These are phyloP conservation scores for Diaporthe sp. DNA, from an alignment of 2,329 filamentous ascomycete genomes.

Conservation along the genomic window DNA sequence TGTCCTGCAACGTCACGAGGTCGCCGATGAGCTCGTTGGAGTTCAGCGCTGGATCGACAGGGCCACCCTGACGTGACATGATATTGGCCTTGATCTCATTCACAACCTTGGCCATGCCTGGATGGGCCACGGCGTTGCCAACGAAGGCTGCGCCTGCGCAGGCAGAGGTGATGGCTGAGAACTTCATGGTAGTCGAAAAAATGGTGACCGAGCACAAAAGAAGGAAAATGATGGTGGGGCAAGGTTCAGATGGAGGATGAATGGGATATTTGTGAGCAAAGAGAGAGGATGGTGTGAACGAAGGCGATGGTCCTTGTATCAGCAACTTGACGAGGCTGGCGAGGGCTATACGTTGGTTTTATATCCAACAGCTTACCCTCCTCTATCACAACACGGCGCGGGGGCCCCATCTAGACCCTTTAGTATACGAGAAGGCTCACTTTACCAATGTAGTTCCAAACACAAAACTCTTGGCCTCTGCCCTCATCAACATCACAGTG, in stretches of 20 bases:
- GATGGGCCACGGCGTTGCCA: conserved; percentile 40
- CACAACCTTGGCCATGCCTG: conserved; percentile 23
- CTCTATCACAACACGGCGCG: background rate
- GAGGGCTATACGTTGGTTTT: background rate
- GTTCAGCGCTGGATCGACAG: conserved; percentile 16
- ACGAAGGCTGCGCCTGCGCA: conserved; percentile 27
- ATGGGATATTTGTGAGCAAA: background rate
- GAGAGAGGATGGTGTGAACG: background rate
- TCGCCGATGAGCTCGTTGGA: conserved; percentile 33
- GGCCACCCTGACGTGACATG: conserved; percentile 11
- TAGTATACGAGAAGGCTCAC: background rate
- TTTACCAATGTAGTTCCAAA: conserved; percentile 20
- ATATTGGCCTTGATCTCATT: conserved; percentile 19
- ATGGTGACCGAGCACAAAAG: background rate
- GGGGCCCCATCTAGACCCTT: conserved; percentile 1
- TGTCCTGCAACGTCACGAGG: conserved; percentile 14
- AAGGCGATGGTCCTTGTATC: conserved; percentile 1
- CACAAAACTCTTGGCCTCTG: conserved; percentile 21
- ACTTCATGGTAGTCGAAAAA: conserved; percentile 5
- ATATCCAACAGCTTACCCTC: background rate
- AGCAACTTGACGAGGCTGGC: background rate
- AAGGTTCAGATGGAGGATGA: background rate
- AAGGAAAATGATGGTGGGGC: background rate
- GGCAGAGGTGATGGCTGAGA: conserved; percentile 24
- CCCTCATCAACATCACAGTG: background rate